Conservation (phyloP, 2,329 filamentous ascomycete species). For the Calycina herbarum region DNA sequence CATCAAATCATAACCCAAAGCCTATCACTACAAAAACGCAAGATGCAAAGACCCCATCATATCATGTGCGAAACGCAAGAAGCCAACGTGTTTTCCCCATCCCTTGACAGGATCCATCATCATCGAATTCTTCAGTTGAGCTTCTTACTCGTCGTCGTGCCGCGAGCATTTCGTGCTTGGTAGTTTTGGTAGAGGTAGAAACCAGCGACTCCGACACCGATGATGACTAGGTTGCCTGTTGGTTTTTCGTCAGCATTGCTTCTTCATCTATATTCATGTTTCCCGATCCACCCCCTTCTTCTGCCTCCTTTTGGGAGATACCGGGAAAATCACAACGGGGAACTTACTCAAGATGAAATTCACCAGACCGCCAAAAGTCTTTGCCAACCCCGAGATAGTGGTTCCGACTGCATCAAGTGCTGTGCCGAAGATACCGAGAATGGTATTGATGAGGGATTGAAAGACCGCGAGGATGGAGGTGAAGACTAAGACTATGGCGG, state of each 20-base stretch:
- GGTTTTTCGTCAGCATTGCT: too few relatives aligned
- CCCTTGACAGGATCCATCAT: background rate
- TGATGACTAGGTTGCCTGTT: slow-evolving; percentile 34
- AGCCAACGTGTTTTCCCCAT: too few relatives aligned
- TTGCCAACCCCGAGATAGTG: slow-evolving; percentile 29
- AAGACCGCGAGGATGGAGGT: slow-evolving; percentile 33
- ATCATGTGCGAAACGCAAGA: background rate
- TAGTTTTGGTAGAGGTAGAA: slow-evolving; percentile 32
- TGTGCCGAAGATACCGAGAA: slow-evolving; percentile 29
- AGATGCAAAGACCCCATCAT: background rate
- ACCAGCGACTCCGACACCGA: slow-evolving; percentile 25
- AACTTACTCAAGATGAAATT: slow-evolving; percentile 36
- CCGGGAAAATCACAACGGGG: too few relatives aligned
- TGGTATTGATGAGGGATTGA: slow-evolving; percentile 29
- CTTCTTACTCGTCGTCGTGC: background rate
- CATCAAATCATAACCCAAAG: background rate
- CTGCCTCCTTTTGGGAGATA: too few relatives aligned
- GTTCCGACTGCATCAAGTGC: slow-evolving; percentile 28
- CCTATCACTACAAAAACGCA: background rate
- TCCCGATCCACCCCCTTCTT: too few relatives aligned
- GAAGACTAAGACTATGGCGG: slow-evolving; percentile 28
- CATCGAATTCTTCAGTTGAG: background rate
- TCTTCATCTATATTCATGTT: too few relatives aligned
- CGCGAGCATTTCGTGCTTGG: slow-evolving; percentile 25
- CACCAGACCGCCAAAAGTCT: slow-evolving; percentile 34